A percentile compares a stretch with the other conserved stretches of the same genome.
These are phyloP conservation scores for Persicaria tinctoria DNA, from an alignment of 148 eudicot genomes.

Conservation along the genomic window DNA sequence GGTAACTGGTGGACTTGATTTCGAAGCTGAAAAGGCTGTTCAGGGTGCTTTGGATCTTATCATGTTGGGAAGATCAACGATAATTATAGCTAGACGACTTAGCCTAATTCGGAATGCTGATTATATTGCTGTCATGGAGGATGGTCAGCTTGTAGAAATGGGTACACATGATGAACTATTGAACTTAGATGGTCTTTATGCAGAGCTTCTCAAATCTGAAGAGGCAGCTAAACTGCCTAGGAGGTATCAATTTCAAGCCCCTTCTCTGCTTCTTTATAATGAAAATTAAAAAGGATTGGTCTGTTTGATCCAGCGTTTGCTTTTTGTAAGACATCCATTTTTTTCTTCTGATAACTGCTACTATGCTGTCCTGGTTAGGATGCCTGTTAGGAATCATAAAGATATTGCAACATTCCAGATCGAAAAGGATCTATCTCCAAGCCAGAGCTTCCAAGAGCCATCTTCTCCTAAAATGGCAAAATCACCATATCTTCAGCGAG, in stretches of 20 bases:
- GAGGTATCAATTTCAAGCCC: conserved; percentile 33
- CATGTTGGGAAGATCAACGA: conserved; percentile 92
- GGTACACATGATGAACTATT: conserved; percentile 92
- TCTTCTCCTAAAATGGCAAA: conserved; percentile 90
- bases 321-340: not conserved
- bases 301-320: not conserved
- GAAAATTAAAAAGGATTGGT: not conserved
- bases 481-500: conserved; percentile 95
- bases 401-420: conserved; percentile 61
- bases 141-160: conserved; percentile 99
- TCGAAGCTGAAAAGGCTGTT: conserved; percentile 96
- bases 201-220: conserved; percentile 93
- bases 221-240: conserved; percentile 98
- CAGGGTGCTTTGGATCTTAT: conserved; percentile 90
- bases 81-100: conserved; percentile 90
- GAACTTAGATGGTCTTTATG: conserved; percentile 84
- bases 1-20: conserved; percentile 99
- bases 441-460: conserved; percentile 69
- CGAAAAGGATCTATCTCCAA: conserved; percentile 63
- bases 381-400: conserved; percentile 73
- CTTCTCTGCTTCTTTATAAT: not conserved
- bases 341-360: not conserved
- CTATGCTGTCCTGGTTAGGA: conserved; percentile 35
- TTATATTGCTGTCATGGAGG: conserved; percentile 98
- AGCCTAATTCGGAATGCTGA: conserved; percentile 92